These are phyloP conservation scores for Sarocladium brachiariae DNA, from an alignment of 2,329 filamentous ascomycete species.

Conservation along the genomic window DNA sequence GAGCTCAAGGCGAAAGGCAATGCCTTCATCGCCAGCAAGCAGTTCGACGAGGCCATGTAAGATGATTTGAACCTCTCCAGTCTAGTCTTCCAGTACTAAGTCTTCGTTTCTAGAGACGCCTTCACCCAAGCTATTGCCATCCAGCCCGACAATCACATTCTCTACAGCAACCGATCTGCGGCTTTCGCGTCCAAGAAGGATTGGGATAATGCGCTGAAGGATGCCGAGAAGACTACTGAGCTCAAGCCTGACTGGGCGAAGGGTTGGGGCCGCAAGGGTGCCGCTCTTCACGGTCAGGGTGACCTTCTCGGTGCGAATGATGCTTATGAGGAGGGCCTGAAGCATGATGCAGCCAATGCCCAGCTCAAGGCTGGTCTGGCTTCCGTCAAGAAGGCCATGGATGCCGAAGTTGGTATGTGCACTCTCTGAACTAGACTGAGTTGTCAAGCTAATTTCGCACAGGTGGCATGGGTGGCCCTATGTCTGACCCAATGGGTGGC, in stretches of 20 bases:
- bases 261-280: conserved; percentile 89
- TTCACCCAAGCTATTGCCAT: conserved; percentile 90
- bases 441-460: conserved; percentile 10
- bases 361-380: conserved; percentile 85
- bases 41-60: conserved; percentile 93
- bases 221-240: conserved; percentile 89
- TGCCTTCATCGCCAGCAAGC: conserved; percentile 96
- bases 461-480: conserved; percentile 31
- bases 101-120: conserved; percentile 59
- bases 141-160: conserved; percentile 86
- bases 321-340: conserved; percentile 90
- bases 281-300: conserved; percentile 79
- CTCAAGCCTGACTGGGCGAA: conserved; percentile 98
- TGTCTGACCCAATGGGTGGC: conserved; percentile 59
- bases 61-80: no score
- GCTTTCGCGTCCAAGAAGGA: conserved; percentile 83
- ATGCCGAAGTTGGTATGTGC: conserved; percentile 40
- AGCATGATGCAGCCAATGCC: conserved; percentile 84
- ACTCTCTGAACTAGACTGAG: conserved; percentile 19
- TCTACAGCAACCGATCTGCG: conserved; percentile 94
- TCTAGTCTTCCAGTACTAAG: no score
- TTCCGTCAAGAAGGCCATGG: conserved; percentile 81
- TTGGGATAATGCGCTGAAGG: conserved; percentile 75
- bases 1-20: conserved; percentile 97
- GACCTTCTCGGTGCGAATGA: conserved; percentile 81